These are phyloP conservation scores for Chalciporus pseudorubinellus DNA, from an alignment of 768 basidiomycete genomes.

Conservation along the genomic window DNA sequence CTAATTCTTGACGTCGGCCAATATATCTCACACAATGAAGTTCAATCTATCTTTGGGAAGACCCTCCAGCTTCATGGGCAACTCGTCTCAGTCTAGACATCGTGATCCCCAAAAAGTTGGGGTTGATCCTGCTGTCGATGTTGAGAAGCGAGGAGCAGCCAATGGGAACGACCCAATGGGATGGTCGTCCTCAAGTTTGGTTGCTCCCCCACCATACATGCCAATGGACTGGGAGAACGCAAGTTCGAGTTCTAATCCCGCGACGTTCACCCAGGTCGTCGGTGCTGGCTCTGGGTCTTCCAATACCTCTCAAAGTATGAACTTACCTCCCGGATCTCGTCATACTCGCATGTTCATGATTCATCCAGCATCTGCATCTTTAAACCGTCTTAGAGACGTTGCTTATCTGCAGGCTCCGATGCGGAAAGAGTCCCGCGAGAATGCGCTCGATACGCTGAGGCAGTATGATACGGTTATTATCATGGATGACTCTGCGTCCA, in stretches of 20 bases:
- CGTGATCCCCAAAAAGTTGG: slow-evolving; percentile 4
- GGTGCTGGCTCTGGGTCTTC: slow-evolving; percentile 4
- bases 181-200: slow-evolving; percentile 6
- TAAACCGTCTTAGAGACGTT: slow-evolving; percentile 16
- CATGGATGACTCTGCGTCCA: slow-evolving; percentile 61
- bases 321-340: slow-evolving; percentile 16
- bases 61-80: slow-evolving; percentile 6
- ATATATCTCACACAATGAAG: neutral
- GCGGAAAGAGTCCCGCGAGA: slow-evolving; percentile 26
- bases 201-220: slow-evolving; percentile 27
- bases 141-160: neutral
- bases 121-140: neutral
- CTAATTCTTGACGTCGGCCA: neutral
- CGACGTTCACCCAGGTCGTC: neutral
- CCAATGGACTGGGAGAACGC: slow-evolving; percentile 3
- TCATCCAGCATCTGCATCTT: slow-evolving; percentile 18
- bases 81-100: slow-evolving; percentile 9
- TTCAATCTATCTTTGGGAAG: slow-evolving; percentile 7
- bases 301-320: slow-evolving; percentile 16
- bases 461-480: slow-evolving; percentile 57
- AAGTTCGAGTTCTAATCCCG: neutral
- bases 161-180: neutral
- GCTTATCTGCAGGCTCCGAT: slow-evolving; percentile 27
- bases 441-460: slow-evolving; percentile 35
- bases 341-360: slow-evolving; percentile 25